A percentile compares a stretch with the other conserved stretches of the same genome.
Conservation (phyloP, 169 alveolate species). For the Cryptosporidium viatorum region DNA sequence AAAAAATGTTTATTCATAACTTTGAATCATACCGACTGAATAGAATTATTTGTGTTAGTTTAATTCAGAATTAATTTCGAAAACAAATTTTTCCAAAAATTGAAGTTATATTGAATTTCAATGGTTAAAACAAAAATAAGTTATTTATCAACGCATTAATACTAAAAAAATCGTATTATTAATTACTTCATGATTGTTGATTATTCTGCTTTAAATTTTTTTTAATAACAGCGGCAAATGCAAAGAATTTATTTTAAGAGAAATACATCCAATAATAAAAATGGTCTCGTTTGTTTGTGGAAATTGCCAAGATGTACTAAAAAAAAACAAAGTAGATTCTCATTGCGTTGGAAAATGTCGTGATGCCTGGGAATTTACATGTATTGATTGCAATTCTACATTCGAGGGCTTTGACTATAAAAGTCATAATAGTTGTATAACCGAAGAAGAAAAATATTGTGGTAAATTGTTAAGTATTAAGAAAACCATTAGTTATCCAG, state of each 20-base stretch:
- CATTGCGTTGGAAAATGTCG: slow-evolving; percentile 80
- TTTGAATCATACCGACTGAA: neutral
- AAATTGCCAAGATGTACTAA: slow-evolving; percentile 81
- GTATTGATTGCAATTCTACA: slow-evolving; percentile 82
- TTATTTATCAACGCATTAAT: no score
- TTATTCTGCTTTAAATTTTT: no score
- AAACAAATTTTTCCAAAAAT: neutral
- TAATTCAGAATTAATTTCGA: no score
- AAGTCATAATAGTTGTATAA: slow-evolving; percentile 81
- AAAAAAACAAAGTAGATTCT: slow-evolving; percentile 81
- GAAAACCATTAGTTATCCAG: neutral
- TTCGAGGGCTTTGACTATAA: slow-evolving; percentile 82
- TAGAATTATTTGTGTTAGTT: neutral
- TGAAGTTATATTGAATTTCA: neutral
- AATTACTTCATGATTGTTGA: neutral
- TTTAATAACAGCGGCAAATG: neutral
- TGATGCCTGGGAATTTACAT: slow-evolving; percentile 84
- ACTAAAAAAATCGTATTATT: no score
- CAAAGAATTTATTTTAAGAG: neutral
- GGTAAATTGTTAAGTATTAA: slow-evolving; percentile 77
- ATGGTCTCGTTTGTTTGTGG: slow-evolving; percentile 85
- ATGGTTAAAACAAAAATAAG: neutral
- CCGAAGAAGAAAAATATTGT: slow-evolving; percentile 81
- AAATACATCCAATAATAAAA: neutral
- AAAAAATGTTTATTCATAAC: slow-evolving; percentile 6